Evolutionary conservation across 1,284 basidiomycete species (phyloP), one percentile per base, ranked within the genome.

Genomic region (Chiua sp.): DNA sequence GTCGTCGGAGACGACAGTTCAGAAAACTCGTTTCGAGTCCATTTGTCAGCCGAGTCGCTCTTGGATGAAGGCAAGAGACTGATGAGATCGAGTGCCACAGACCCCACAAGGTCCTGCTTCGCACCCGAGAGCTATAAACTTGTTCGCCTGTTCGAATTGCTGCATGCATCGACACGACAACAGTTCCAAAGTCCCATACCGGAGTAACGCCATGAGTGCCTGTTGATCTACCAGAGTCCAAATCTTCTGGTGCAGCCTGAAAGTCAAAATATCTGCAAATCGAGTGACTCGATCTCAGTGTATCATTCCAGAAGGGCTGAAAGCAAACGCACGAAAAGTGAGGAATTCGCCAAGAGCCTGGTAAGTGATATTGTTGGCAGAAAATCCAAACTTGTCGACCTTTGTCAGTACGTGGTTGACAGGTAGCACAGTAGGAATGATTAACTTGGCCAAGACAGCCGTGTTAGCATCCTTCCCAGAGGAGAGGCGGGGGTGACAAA

Each of bases 331-430:
- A 86, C 87, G 82, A 76, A 61, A 87, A 88, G 65, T 87, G 84
- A 12, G 87, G 79, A 56, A 81, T 80, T 88, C 87, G 26, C 87
- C 87, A 7, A 89, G 75, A 8, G 79, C 77, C 66, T 86, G 82
- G 63, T 86, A 86, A 18, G 85, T 84, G 10, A 86, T 59, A 65
- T 89, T 89, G 68, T 89, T 89, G 42, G 87, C 80, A 23, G 86
- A 87, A 69, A 84, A 89, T 3, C 86, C 86, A 67, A 88, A 88
- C n/a, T 82, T 79, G 57, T 88, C 85, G 6, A 89, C 81, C 53
- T 77, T 77, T 59, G 89, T 77, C 32, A 88, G 68, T 37, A 88
- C 77, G 60, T 86, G 80, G 68, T 84, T 79, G n/a, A 68, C 57
- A 22, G 78, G 79, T 32, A 79, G 70, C 1, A 67, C 51, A 15